Evolutionary conservation across 2,329 filamentous ascomycete species (phyloP), one percentile per base, ranked within the genome.

Genomic region (Claviceps maximensis): DNA sequence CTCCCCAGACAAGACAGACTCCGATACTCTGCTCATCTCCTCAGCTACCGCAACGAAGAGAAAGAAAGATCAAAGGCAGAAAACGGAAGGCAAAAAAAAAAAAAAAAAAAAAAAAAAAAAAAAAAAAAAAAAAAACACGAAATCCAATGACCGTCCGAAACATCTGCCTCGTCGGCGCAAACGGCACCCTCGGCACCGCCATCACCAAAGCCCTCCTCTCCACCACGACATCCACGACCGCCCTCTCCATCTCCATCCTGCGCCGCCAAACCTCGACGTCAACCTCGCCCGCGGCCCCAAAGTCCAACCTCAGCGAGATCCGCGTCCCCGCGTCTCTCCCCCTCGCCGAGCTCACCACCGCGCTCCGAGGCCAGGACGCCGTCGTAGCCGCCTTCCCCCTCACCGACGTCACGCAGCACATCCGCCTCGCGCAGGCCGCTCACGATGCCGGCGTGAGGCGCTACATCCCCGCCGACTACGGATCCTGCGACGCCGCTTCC

Each of bases 381-480:
- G 71, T 83, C 21, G 62, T 84, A 41, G 64, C 65, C 8, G 64
- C 65, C 0, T 62, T 70, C 40, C 65, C 64, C 1, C 58, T 69
- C 36, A 57, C 70, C n/a, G 69, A 77, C 9, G 68, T 82, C 42
- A 68, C 70, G 31, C 62, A 65, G 52, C 67, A 69, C 50, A 55
- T 69, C 6, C 65, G 76, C 8, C 69, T 84, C 52, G 74, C 80
- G 46, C 75, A 83, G 50, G 82, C 80, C 0, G 75, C 80, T 25
- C 71, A 77, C 42, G 70, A 71, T 6, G 80, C 79, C 4, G 79
- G 80, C 23, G 79, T 85, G 2, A 73, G 78, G 57, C 73, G 79
- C 27, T 82, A 82, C 67, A 70, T 85, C 42, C 80, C 81, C 2
- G 76, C 77, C 15, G 81, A 85, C 58, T 85, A 75, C 55, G 71